Base-by-base conservation (phyloP, 345 rosid species). In the Moringa oleifera region DNA sequence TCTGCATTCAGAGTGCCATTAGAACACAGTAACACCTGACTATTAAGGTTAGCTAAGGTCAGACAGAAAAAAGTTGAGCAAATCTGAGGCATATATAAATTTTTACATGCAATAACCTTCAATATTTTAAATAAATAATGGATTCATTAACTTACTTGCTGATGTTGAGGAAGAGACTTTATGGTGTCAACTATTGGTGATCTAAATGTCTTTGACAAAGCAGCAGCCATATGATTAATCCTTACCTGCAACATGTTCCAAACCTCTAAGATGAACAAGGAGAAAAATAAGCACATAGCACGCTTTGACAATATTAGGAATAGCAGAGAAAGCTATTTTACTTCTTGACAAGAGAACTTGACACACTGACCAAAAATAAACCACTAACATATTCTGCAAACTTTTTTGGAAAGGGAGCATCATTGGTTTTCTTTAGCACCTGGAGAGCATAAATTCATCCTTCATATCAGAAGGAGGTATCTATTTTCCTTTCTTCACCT, bases 151-250 rank as follows among this genome's bases (percentile, higher is more conserved):
- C 77, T 76, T 73, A 93, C 98, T 80, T 90, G 98, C 66, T 93
- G 98, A 78, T 93, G 98, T 72, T 88, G 97, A 57, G 99, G 97
- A 74, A 94, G 95, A 57, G 90, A 83, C 66, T 83, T 89, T 52
- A 94, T 88, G 63, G 87, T 94, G 73, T 94, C 92, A 20, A 90
- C 89, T 66, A 75, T 59, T 5, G 89, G 97, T 51, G 95, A 88
- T 73, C 75, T 82, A 66, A 79, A 93, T 33, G 96, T 86, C 73
- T 87, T 90, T 51, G 99, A 81, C 73, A 94, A 75, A 59, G 95
- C 92, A 77, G 72, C 65, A 68, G 86, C 77, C 96, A 94, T 88
- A 61, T 94, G 97, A 71, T 83, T 82, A 58, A 94, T 76, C 76
- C 84, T 81, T 23, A 90, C 94, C 96, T 93, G 79, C 51, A 78